Base-by-base conservation (phyloP, 2,329 filamentous ascomycete genomes). In the Microthyrium microscopicum region DNA sequence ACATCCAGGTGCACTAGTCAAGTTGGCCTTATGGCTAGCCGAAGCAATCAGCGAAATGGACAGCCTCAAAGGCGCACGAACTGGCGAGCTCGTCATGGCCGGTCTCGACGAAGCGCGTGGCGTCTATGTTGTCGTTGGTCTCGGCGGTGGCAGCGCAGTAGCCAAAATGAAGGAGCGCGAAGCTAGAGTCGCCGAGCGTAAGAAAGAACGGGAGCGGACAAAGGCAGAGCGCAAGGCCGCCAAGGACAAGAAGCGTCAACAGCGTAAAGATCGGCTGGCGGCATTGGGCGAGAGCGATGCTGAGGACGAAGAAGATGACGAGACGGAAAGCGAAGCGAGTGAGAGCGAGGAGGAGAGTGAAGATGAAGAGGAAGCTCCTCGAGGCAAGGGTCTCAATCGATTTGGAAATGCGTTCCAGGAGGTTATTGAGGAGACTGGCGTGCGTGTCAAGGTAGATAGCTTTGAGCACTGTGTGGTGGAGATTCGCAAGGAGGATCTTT, bases 391-490 rank as follows among this genome's bases (percentile, higher is more conserved):
- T 2, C 60, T 81, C 33, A 98, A 95, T 56, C 73, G 79, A 31
- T 98, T 98, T 48, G 89, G 89, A 5, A 84, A 77, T 46, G 87
- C 89, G 3, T 98, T 98, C 54, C 84, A 94, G 52, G 84, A 93
- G 49, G 89, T 95, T 1, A 80, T 93, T 2, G 71, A 77, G 33
- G 83, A 94, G 61, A 95, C 87, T 12, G 89, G 77, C 38, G 82
- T 87, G 1, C 62, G 85, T 12, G 84, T 95, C 15, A 66, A 84
- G 39, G 91, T 94, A 50, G 89, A 98, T 56, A 91, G 81, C 53
- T 98, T 98, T 48, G 89, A 98, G 56, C 82, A 93, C 53, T 92
- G 83, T 48, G 89, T 95, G 5, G 85, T 95, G 29, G 89, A 98
- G 53, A 87, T 98, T n/a, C 77, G 77, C 57, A 94, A 93, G 61